Base-by-base conservation (phyloP, 1,139 yeast species). In the Diutina siamensis region DNA sequence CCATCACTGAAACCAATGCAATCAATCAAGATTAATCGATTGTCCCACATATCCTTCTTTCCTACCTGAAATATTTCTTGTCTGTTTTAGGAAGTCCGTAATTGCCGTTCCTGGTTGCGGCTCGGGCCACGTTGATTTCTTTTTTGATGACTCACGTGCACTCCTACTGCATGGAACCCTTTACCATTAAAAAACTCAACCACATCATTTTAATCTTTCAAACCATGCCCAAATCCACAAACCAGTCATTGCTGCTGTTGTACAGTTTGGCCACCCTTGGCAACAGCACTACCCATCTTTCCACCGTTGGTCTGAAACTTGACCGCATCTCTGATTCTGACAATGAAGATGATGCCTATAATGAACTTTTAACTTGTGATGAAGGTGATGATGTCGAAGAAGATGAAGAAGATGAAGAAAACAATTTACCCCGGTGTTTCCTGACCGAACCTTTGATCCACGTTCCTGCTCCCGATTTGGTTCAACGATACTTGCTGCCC, bases 181-280 rank as follows among this genome's bases (percentile, higher is more conserved):
- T n/a, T 13, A 4, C 12, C 4, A n/a, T n/a, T n/a, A n/a, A n/a
- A n/a, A n/a, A n/a, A n/a, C n/a, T n/a, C n/a, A n/a, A n/a, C n/a
- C n/a, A n/a, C 28, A 25, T 25, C 28, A 25, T 7, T n/a, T 13
- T 13, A 31, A 7, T 31, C 15, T 13, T 4, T n/a, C 34, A 8
- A 12, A 35, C 25, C 13, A 38, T 38, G 42, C n/a, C 18, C 20
- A 38, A 38, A 17, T 25, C 17, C n/a, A n/a, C 31, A 3, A 25
- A 22, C 33, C 32, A 38, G 21, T 25, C 32, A 25, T 38, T 38
- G 32, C 42, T 38, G 42, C 31, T 22, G 31, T 25, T 38, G 15
- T 38, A 38, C 42, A 38, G 42, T 17, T 38, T 38, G 42, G 42
- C 42, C 21, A 38, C 42, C 19, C 28, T 38, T n/a, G 42, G 42